Evolutionary conservation across 352 stramenopile species (phyloP).

Genomic region (Phytophthora kernoviae): DNA sequence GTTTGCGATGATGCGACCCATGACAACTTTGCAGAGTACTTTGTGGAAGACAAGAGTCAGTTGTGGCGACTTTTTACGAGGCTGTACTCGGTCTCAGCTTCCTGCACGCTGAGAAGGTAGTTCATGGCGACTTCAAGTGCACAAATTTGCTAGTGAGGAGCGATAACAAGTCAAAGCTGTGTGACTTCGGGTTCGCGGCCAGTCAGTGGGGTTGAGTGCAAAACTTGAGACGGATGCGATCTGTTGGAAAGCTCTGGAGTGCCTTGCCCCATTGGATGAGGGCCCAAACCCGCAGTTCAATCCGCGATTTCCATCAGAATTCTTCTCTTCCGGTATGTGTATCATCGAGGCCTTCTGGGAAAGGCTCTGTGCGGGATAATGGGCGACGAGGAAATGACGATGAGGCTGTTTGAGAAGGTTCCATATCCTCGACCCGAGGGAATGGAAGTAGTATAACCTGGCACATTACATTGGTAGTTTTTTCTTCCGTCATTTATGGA

Average conservation of each 20-base stretch:
- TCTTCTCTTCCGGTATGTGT: constrained; percentile 41
- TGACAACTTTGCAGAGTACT: constrained; percentile 30
- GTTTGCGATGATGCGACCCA: constrained; percentile 31
- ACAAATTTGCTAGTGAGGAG: constrained; percentile 76
- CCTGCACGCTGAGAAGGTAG: constrained; percentile 56
- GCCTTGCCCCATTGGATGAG: constrained; percentile 13
- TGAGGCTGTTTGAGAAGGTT: constrained; percentile 7
- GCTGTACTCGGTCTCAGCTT: constrained; percentile 52
- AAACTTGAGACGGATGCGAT: constrained; percentile 25
- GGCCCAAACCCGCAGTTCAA: constrained; percentile 7
- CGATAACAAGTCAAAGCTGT: constrained; percentile 27
- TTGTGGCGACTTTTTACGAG: constrained; percentile 36
- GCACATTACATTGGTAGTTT: too few relatives aligned
- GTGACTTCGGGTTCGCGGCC: constrained; percentile 37
- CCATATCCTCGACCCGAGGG: constrained; percentile 10
- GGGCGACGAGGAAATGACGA: constrained; percentile 20
- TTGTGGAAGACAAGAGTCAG: constrained; percentile 11
- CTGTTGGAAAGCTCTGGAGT: constrained; percentile 38
- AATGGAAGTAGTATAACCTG: too few relatives aligned
- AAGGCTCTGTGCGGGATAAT: constrained; percentile 20
- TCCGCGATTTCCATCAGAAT: constrained; percentile 23
- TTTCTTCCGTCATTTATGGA: too few relatives aligned
- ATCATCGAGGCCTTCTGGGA: constrained; percentile 34
- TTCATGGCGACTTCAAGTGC: constrained; percentile 86
- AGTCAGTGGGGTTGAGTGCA: constrained; percentile 17